These are phyloP conservation scores for Colletotrichum theobromicola DNA, from an alignment of 2,329 filamentous ascomycete genomes.

Conservation along the genomic window DNA sequence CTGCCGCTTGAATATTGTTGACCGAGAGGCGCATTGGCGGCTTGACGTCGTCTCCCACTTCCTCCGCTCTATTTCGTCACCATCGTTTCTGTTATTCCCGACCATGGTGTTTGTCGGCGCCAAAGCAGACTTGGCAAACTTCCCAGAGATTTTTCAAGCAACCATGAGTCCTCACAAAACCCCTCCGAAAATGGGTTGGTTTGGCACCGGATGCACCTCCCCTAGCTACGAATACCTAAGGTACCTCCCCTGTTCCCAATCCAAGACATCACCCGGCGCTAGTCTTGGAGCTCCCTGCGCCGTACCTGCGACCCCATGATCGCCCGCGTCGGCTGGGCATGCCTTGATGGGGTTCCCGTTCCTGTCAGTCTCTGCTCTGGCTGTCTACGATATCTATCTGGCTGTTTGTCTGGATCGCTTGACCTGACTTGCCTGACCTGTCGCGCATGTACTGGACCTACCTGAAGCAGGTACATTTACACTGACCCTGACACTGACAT, in stretches of 20 bases:
- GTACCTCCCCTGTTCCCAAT: neutral
- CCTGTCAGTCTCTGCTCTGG: neutral
- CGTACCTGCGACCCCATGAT: slow-evolving; percentile 18
- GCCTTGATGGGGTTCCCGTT: slow-evolving; percentile 12
- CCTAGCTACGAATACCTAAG: neutral
- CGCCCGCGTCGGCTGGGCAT: slow-evolving; percentile 17
- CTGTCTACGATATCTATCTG: neutral
- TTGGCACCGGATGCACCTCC: neutral
- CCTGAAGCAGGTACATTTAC: neutral
- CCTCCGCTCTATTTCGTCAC: neutral
- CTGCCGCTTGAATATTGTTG: slow-evolving; percentile 1
- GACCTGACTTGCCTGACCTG: neutral
- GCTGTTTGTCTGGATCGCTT: neutral
- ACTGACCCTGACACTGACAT: neutral
- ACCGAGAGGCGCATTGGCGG: slow-evolving; percentile 12
- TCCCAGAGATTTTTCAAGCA: neutral
- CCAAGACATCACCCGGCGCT: slow-evolving; percentile 5
- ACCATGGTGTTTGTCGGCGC: too few relatives aligned
- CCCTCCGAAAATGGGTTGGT: neutral
- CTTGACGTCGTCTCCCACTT: neutral
- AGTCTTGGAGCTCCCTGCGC: slow-evolving; percentile 10
- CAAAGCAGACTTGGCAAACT: neutral
- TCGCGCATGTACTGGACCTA: neutral
- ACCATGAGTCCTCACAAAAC: neutral
- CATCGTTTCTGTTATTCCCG: neutral